Base-by-base conservation (phyloP, 2,329 filamentous ascomycete genomes). In the Anthostomella pinea region DNA sequence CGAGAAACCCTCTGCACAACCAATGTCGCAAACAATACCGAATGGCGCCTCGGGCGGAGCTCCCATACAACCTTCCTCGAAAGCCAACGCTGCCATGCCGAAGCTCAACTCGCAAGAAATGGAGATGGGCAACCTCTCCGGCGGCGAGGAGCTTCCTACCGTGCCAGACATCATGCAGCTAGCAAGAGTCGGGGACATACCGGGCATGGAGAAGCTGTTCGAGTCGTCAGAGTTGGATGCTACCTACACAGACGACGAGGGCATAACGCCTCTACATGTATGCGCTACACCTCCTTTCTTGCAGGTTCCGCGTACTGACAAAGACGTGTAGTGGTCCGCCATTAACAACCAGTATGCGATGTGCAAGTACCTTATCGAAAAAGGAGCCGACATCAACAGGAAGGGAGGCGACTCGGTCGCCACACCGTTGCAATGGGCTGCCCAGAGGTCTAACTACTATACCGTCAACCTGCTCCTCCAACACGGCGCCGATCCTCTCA, bases 281-380 rank as follows among this genome's bases (percentile, higher is more conserved):
- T 54, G 77, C 69, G 38, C 40, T 38, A 11, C 32, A 8, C 21
- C 28, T 14, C 19, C 8, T 15, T 13, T 22, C n/a, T 9, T 8
- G 5, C 13, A 10, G 14, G 19, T n/a, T 18, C 11, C 15, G 21
- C 22, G 29, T 43, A 35, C 52, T 51, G 43, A 47, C 38, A 32
- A 23, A 27, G 17, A 27, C 35, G 39, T 51, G 35, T 60, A 98
- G 88, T 98, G 93, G 93, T 93, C 93, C 30, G 88, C 94, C 23
- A 97, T 98, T 63, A 98, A 98, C 69, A 97, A 97, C 59, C 93
- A 96, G 62, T 94, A 91, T 68, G 87, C 87, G 50, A 89, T 97
- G 72, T 96, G 91, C 77, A 91, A 93, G 64, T 96, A 94, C 65
- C 81, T 98, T 28, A 78, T 98, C 59, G 86, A 78, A 32, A 66